These are phyloP conservation scores for Ophiostoma sp. DNA, from an alignment of 2,329 filamentous ascomycete genomes.

Conservation along the genomic window DNA sequence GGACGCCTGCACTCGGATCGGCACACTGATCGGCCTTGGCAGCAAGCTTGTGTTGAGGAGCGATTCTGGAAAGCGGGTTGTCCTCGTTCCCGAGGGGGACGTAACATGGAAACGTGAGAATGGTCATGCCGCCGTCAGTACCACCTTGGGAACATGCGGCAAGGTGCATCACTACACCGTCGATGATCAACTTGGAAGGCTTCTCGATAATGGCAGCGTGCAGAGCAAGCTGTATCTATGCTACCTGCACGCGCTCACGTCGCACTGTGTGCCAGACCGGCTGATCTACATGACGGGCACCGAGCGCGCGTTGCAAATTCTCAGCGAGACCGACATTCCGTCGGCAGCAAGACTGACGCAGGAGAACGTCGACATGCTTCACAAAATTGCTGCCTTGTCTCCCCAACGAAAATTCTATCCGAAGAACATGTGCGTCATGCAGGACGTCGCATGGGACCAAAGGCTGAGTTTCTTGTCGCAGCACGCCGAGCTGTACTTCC, in stretches of 20 bases:
- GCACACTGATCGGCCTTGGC: slow-evolving; percentile 44
- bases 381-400: slow-evolving; percentile 38
- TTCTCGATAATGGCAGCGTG: slow-evolving; percentile 47
- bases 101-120: background rate
- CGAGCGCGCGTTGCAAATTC: slow-evolving; percentile 46
- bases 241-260: slow-evolving; percentile 52
- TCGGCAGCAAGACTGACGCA: slow-evolving; percentile 42
- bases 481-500: slow-evolving; percentile 38
- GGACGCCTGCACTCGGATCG: slow-evolving; percentile 42
- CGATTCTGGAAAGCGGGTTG: background rate
- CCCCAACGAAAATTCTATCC: slow-evolving; percentile 45
- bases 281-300: slow-evolving; percentile 48
- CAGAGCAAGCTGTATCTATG: slow-evolving; percentile 47
- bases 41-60: slow-evolving; percentile 45
- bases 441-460: slow-evolving; percentile 40
- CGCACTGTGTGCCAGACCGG: slow-evolving; percentile 45
- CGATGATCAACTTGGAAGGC: slow-evolving; percentile 44
- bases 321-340: slow-evolving; percentile 43
- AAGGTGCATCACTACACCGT: slow-evolving; percentile 42
- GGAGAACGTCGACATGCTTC: slow-evolving; percentile 36
- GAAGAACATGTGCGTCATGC: slow-evolving; percentile 39
- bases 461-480: slow-evolving; percentile 41
- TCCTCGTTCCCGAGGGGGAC: slow-evolving; percentile 8
- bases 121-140: slow-evolving; percentile 1
- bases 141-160: slow-evolving; percentile 28